Conservation (phyloP, 768 basidiomycete species). For the Boletus rufocinnamomeus region DNA sequence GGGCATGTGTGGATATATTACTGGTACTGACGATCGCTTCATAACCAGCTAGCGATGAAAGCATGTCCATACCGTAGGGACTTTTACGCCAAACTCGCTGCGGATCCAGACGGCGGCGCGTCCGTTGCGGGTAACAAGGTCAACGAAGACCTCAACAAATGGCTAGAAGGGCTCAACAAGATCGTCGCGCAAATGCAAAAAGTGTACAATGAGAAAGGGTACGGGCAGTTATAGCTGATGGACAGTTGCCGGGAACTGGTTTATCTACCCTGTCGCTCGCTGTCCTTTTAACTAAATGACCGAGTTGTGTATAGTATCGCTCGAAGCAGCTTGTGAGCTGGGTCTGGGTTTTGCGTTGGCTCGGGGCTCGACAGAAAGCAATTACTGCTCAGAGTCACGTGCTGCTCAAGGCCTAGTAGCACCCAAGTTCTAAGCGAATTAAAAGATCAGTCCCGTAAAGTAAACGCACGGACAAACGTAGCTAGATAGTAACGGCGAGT, state of each 20-base stretch:
- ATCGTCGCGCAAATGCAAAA: conserved; percentile 51
- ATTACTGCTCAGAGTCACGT: no score
- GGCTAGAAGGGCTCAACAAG: conserved; percentile 59
- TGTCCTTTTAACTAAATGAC: neutral
- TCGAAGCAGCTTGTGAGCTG: neutral
- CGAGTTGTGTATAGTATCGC: neutral
- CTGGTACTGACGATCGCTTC: conserved; percentile 1
- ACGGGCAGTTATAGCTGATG: conserved; percentile 41
- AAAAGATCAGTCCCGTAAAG: neutral
- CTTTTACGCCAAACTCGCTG: conserved; percentile 63
- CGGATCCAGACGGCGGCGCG: conserved; percentile 57
- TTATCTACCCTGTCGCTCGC: neutral
- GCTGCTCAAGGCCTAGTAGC: neutral
- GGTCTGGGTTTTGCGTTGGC: neutral
- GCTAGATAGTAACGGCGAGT: neutral
- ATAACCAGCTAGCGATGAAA: conserved; percentile 50
- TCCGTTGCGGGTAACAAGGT: conserved; percentile 49
- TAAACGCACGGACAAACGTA: neutral
- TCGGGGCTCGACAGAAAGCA: neutral
- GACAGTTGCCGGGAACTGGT: neutral
- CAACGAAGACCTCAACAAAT: conserved; percentile 52
- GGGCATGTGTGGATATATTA: neutral
- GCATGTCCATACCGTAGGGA: conserved; percentile 61
- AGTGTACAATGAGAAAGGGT: conserved; percentile 57
- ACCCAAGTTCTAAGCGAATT: neutral